Base-by-base conservation (phyloP, 805 yeast species). In the Candida dendrica region DNA sequence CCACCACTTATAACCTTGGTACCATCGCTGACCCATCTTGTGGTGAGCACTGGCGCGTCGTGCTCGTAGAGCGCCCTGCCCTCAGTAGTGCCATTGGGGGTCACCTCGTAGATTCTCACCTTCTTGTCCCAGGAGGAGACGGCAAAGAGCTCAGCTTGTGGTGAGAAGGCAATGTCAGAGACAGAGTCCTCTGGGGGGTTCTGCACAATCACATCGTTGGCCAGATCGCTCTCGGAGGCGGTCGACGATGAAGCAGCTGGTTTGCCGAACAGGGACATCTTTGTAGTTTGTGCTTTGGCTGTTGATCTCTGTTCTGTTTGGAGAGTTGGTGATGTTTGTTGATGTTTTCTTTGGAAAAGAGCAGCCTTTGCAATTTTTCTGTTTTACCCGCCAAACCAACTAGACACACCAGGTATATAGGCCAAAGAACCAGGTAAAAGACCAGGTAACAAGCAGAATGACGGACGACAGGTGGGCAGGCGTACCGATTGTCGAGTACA, bases 121-220 rank as follows among this genome's bases (percentile, higher is more conserved):
- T 88, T 89, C 53, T 84, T 85, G 64, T 93, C 98, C 98, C 98
- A 93, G 15, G 95, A 82, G 15, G 95, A 75, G 3, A 79, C 93
- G 3, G 95, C 77, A 42, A 68, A 65, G 45, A 93, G 61, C 50
- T 93, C 96, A 16, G 84, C 91, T 49, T 74, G 84, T 14, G 98
- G 87, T 11, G 96, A 85, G 64, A 91, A 93, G 16, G 88, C 70
- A 42, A 93, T 60, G 51, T 86, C 95, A 4, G 90, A 74, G 15
- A 93, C 74, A 2, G 96, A 81, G 60, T 93, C 98, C 47, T 86
- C 95, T n/a, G 96, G 95, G 3, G 91, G 86, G 54, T 84, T 83
- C 46, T 77, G 74, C 33, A 88, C 70, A 31, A 77, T 68, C 43
- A 83, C 73, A 61, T 87, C 95, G 57, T 81, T 78, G 51, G 79